Conservation (phyloP, 306 rosid genomes). For the Dalbergia cultrata region DNA sequence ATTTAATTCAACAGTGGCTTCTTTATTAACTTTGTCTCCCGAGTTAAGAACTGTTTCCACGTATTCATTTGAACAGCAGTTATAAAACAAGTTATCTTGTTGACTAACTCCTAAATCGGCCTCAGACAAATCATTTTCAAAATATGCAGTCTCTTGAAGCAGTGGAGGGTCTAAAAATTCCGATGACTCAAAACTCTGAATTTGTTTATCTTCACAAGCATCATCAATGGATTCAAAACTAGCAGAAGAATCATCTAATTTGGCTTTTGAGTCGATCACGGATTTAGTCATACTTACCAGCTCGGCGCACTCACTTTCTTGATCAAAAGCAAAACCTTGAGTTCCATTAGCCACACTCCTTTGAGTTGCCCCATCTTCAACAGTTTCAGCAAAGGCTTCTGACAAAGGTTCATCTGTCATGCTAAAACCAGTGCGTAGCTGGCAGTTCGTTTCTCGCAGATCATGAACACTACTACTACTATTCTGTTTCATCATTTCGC, state of each 20-base stretch:
- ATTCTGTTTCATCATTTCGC: background rate
- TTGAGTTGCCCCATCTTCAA: constrained; percentile 39
- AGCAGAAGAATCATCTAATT: constrained; percentile 36
- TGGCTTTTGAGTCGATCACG: constrained; percentile 23
- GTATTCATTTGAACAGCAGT: constrained; percentile 29
- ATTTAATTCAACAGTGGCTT: constrained; percentile 36
- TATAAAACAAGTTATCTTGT: constrained; percentile 38
- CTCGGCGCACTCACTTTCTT: constrained; percentile 42
- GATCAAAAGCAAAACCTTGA: constrained; percentile 10
- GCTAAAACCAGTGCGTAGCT: constrained; percentile 18
- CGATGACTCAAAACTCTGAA: constrained; percentile 40
- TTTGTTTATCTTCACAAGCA: constrained; percentile 43
- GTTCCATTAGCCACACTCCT: constrained; percentile 41
- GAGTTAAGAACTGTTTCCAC: constrained; percentile 27
- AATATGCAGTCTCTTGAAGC: constrained; percentile 32
- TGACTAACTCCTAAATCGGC: constrained; percentile 28
- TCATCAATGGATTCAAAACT: constrained; percentile 42
- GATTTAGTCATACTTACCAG: constrained; percentile 31
- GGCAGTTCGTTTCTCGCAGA: constrained; percentile 31
- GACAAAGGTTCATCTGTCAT: constrained; percentile 16
- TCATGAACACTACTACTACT: background rate
- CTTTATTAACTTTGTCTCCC: constrained; percentile 22
- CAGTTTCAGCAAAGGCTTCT: constrained; percentile 39
- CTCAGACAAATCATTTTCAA: constrained; percentile 45
- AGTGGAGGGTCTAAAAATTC: constrained; percentile 24